Evolutionary conservation across 108 stramenopile species (phyloP), one percentile per base, ranked within the genome.

Genomic region (Pseudonitzschia delicatissima): DNA sequence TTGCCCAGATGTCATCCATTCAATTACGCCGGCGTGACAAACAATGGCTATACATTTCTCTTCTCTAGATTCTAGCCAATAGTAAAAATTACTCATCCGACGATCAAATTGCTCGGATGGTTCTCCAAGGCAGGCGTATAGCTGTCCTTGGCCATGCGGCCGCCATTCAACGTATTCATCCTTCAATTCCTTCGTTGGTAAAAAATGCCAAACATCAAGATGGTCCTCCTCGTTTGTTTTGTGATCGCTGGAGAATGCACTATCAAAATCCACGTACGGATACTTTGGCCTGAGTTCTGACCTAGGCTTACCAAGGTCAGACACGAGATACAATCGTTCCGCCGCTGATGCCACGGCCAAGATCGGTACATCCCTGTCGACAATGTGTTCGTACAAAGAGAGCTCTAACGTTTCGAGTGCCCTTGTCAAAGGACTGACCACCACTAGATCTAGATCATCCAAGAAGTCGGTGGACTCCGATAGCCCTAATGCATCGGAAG

Each of bases 21-120:
- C 71, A n/a, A 87, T 76, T 12, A 87, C 82, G 27, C 85, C 85
- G 40, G 69, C 77, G 58, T 87, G 85, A 60, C 80, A 78, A 31
- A 87, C 71, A 21, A 87, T 44, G 4, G 73, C 79, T 40, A 87
- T 83, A 0, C 65, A 72, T 34, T 32, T 21, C 64, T 82, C 77
- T 31, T 51, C 48, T 39, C 77, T 39, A 2, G 47, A 23, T 20
- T 72, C 74, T 20, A 86, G 55, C 70, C 71, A 81, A 31, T 66
- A 49, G 36, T 73, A 74, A 18, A 86, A 50, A 12, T 58, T 34
- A 11, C 25, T 61, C 85, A 87, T 87, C 11, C 85, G 77, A 32
- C 25, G 50, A n/a, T 78, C 72, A 66, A 87, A 87, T 25, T 23
- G 29, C 12, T 71, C 47, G 13, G 76, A 45, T 37, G 79, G 77